Base-by-base conservation (phyloP, 1,284 basidiomycete species). In the Inonotus hispidus region DNA sequence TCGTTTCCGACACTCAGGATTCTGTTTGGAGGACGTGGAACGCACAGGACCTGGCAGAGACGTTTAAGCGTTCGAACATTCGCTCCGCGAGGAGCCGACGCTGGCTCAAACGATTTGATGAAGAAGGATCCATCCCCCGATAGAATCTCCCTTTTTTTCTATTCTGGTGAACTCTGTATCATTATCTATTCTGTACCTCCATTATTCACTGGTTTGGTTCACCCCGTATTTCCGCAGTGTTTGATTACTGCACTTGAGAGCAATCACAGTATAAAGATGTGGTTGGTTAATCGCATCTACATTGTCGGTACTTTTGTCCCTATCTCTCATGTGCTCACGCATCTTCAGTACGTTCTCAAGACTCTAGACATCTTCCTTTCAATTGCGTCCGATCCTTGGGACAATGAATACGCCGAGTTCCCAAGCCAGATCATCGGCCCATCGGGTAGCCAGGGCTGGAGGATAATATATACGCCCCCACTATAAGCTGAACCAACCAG, bases 1-100 rank as follows among this genome's bases (percentile, higher is more conserved):
- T 87, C 70, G 90, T 92, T 13, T 79, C 90, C 0, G 72, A 77
- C 21, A 85, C 87, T 41, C 90, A 90, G 66, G 90, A 92, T 65
- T 80, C 82, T 66, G 74, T 89, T 61, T 81, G 81, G 68, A 71
- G 64, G 39, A 43, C 63, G 23, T 60, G 54, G 41, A 63, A 73
- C 74, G 77, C 55, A 38, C 74, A 75, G 8, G 79, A 81, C 53
- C 57, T 59, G 25, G 68, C 69, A 25, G 55, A 66, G 19, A 68
- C 69, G 1, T 59, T 52, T n/a, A 63, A 65, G 47, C 66, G 66
- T 6, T 56, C 71, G 7, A 65, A 64, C 3, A 60, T 50, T 13
- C 68, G 69, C 29, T 67, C 68, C 49, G 50, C 39, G 7, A 61
- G 54, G 55, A 69, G 72, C 49, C 63, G 56, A 56, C 65, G 67